Evolutionary conservation across 2,329 filamentous ascomycete genomes (phyloP), one percentile per base, ranked within the genome.

Genomic region (Tolypocladium pustulatum): DNA sequence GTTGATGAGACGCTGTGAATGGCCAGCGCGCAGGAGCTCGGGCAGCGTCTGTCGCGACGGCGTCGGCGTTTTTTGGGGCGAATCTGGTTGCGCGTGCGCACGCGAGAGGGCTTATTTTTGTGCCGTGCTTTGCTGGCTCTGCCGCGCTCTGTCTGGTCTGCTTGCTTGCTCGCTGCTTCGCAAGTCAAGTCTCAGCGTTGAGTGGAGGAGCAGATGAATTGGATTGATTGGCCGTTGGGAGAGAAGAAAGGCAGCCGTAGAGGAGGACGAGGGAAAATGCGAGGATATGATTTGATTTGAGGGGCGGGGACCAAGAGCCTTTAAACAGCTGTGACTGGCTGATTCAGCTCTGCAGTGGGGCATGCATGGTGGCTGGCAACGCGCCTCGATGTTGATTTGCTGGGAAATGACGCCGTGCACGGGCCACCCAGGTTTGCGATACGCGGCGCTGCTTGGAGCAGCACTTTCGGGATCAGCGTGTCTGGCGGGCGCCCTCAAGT

Each of bases 311-410:
- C 71, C 69, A 46, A 69, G 69, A 68, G 67, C 72, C 71, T 72
- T 75, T 74, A 71, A 73, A 72, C 70, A 68, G 68, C 68, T 76
- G 67, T 80, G 73, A 79, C 74, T 80, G 78, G 78, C 76, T 78
- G 75, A 77, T 69, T 77, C 72, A 76, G 72, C 74, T 64, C 66
- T 46, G 38, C n/a, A 60, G 72, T 76, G 75, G 76, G 71, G 58
- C 70, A 6, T 3, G 3, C 7, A 32, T 8, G 60, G 63, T 65
- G 66, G 63, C 65, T 69, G 66, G 68, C 60, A 58, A 53, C 54
- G 56, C 58, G 59, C 57, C 61, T 59, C 62, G 58, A 55, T 61
- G 62, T 58, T 71, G 64, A 73, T 73, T 73, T 67, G 71, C 64
- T 61, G 55, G 51, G 61, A 58, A 56, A 67, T 66, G 63, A 62